Conservation (phyloP, 768 basidiomycete species). For the Podaxis sp. region DNA sequence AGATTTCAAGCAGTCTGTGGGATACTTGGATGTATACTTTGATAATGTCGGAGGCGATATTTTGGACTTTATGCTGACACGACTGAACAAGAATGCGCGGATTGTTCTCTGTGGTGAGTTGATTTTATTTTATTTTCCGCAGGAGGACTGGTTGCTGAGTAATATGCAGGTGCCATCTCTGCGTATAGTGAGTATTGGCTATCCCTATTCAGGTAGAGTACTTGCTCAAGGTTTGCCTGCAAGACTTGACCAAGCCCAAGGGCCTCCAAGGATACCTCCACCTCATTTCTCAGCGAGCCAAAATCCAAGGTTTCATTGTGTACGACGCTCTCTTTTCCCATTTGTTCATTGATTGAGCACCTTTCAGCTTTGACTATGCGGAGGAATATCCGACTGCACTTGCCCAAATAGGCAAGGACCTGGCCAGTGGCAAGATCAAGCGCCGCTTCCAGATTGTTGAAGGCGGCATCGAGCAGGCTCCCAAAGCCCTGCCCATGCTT, state of each 20-base stretch:
- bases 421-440: conserved; percentile 69
- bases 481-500: conserved; percentile 62
- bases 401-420: conserved; percentile 49
- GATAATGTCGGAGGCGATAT: conserved; percentile 84
- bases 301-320: conserved; percentile 83
- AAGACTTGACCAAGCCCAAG: conserved; percentile 55
- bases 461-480: conserved; percentile 68
- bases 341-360: neutral
- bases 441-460: conserved; percentile 77
- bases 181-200: conserved; percentile 57
- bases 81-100: conserved; percentile 74
- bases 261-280: conserved; percentile 65
- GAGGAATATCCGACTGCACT: conserved; percentile 54
- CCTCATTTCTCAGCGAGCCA: conserved; percentile 75
- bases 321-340: conserved; percentile 25
- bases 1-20: conserved; percentile 70
- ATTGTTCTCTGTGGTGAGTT: conserved; percentile 75
- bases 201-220: neutral
- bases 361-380: conserved; percentile 69
- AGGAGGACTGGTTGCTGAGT: neutral
- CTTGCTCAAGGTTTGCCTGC: neutral
- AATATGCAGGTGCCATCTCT: conserved; percentile 68
- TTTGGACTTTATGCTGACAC: conserved; percentile 69
- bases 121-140: neutral
- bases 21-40: conserved; percentile 81